phyloP scores from a whole-genome alignment of 176 grass and related monocot species.

The Avena eriantha region DNA sequence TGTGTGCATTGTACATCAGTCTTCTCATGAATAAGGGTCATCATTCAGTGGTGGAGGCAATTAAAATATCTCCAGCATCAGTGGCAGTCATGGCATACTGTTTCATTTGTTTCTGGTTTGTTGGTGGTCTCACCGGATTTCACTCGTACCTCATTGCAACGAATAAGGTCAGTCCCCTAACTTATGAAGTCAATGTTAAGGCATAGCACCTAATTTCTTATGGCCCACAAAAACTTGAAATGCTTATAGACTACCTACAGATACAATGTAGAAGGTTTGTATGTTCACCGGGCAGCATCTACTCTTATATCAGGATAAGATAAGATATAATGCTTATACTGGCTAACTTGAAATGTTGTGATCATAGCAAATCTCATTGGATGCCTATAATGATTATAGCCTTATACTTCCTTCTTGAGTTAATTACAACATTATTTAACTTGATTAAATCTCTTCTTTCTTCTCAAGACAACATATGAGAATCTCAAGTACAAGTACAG shows the following conservation, averaged over 20 bases:
- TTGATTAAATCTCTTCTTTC: constrained; percentile 16
- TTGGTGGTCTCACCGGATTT: constrained; percentile 79
- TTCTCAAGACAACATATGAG: constrained; percentile 74
- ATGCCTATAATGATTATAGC: neutral
- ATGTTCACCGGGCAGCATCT: neutral
- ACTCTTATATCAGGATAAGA: constrained; percentile 1
- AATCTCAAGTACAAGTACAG: constrained; percentile 65
- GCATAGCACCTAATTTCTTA: neutral
- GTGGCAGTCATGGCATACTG: constrained; percentile 80
- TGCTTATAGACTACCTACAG: neutral
- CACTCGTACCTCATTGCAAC: constrained; percentile 75
- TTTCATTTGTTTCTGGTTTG: constrained; percentile 79
- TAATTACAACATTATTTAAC: neutral
- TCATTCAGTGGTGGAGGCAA: constrained; percentile 61
- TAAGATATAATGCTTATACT: neutral
- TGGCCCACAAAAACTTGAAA: neutral
- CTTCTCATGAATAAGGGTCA: constrained; percentile 67
- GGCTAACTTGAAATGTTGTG: constrained; percentile 29
- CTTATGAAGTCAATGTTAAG: neutral
- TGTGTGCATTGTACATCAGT: constrained; percentile 76
- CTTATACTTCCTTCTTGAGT: neutral
- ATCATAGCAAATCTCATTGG: neutral
- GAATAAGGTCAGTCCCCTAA: constrained; percentile 60
- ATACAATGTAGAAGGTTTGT: neutral
- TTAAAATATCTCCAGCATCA: constrained; percentile 72